phyloP scores from a whole-genome alignment of 805 yeast genomes.

The Cyberlindnera misumaiensis region DNA sequence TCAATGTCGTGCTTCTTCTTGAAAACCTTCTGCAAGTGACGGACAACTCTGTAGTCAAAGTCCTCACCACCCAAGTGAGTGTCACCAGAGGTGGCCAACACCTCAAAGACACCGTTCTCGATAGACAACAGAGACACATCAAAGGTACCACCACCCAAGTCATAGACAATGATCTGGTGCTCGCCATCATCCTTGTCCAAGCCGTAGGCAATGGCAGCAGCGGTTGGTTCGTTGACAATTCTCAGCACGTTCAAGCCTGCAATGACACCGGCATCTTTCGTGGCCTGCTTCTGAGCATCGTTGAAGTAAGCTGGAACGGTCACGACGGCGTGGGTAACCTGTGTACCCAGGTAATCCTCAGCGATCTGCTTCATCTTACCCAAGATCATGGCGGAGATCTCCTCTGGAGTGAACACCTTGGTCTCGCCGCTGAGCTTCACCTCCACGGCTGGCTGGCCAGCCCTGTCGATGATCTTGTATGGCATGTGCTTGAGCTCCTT shows the following conservation, averaged over 20 bases:
- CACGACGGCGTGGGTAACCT: conserved; percentile 84
- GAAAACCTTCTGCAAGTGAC: conserved; percentile 79
- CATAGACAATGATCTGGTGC: conserved; percentile 86
- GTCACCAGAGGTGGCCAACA: conserved; percentile 91
- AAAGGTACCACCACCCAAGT: conserved; percentile 96
- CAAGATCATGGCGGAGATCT: conserved; percentile 85
- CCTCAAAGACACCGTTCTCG: conserved; percentile 90
- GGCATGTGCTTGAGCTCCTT: conserved; percentile 81
- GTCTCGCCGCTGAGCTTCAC: conserved; percentile 69
- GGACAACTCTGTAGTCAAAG: conserved; percentile 83
- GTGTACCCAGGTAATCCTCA: conserved; percentile 80
- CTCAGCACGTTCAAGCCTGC: conserved; percentile 85
- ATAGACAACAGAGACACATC: conserved; percentile 85
- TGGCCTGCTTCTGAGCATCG: conserved; percentile 92
- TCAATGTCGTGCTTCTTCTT: conserved; percentile 91
- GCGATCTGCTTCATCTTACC: conserved; percentile 91
- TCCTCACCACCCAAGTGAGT: conserved; percentile 98
- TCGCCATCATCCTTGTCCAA: conserved; percentile 76
- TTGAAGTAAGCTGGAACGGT: conserved; percentile 92
- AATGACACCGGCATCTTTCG: conserved; percentile 89
- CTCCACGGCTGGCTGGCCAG: conserved; percentile 77
- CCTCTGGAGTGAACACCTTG: conserved; percentile 84
- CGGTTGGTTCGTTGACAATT: conserved; percentile 92
- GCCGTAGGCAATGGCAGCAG: conserved; percentile 97
- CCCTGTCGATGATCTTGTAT: conserved; percentile 57